Conservation (phyloP, 768 basidiomycete species). For the Boletellus sp. region DNA sequence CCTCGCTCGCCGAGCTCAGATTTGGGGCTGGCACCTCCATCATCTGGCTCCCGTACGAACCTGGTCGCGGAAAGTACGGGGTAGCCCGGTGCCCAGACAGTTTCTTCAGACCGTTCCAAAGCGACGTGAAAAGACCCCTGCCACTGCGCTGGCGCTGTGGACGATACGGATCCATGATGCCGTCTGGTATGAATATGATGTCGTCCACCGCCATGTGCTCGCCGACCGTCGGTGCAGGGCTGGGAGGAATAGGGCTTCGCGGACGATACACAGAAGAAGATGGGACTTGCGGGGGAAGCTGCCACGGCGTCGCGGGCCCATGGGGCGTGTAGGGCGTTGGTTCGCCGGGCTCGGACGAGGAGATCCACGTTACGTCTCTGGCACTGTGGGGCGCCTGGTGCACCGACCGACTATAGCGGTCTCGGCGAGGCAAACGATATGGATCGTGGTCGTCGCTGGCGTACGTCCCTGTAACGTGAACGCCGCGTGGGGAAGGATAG, state of each 20-base stretch:
- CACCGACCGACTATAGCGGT: constrained; percentile 21
- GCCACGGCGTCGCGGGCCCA: constrained; percentile 4
- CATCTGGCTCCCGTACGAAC: constrained; percentile 2
- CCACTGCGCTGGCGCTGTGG: constrained; percentile 8
- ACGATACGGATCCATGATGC: constrained; percentile 1
- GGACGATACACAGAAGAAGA: constrained; percentile 14
- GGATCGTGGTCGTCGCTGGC: constrained; percentile 4
- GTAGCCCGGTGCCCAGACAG: constrained; percentile 15
- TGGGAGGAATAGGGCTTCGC: constrained; percentile 12
- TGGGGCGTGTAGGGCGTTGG: constrained; percentile 10
- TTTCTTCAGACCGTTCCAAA: constrained; percentile 35
- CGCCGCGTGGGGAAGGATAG: constrained; percentile 23
- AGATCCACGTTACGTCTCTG: constrained; percentile 24
- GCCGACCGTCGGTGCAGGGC: constrained; percentile 26
- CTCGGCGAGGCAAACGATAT: constrained; percentile 9
- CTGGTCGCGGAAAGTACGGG: constrained; percentile 1
- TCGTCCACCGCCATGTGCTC: constrained; percentile 30
- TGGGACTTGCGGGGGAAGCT: constrained; percentile 1
- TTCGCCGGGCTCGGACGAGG: constrained; percentile 18
- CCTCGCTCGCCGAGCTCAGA: constrained; percentile 2
- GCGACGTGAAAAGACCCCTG: constrained; percentile 23
- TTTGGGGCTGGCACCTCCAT: constrained; percentile 2
- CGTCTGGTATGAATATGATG: neutral
- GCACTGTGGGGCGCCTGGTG: constrained; percentile 21
- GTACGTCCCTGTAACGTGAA: constrained; percentile 19